These are phyloP conservation scores for Starmerella potacharoeniae DNA, from an alignment of 805 yeast genomes.

Conservation along the genomic window DNA sequence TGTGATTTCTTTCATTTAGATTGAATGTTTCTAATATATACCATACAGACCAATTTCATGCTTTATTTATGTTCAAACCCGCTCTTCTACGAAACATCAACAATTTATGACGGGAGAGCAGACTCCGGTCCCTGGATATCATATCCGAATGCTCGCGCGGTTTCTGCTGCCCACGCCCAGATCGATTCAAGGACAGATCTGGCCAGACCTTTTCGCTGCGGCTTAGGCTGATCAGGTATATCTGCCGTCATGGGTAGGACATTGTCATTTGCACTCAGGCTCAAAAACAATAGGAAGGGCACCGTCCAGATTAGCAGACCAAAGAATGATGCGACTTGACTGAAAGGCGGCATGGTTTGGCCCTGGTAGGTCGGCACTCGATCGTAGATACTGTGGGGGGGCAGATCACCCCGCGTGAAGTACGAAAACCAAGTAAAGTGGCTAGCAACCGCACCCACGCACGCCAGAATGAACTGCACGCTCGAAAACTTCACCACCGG, in stretches of 20 bases:
- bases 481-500: constrained; percentile 72
- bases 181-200: constrained; percentile 10
- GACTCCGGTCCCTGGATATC: constrained; percentile 31
- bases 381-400: constrained; percentile 37
- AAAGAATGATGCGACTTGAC: constrained; percentile 90
- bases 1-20: too few relatives aligned
- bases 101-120: not conserved
- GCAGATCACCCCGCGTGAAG: constrained; percentile 57
- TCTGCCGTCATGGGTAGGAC: constrained; percentile 46
- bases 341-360: constrained; percentile 66
- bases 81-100: too few relatives aligned
- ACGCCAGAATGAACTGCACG: constrained; percentile 57
- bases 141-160: constrained; percentile 50
- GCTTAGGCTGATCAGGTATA: constrained; percentile 3
- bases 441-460: constrained; percentile 61
- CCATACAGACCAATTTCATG: too few relatives aligned
- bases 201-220: constrained; percentile 20
- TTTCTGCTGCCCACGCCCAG: constrained; percentile 33
- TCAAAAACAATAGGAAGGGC: constrained; percentile 84
- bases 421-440: constrained; percentile 85
- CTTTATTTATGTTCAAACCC: too few relatives aligned
- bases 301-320: constrained; percentile 89
- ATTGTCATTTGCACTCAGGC: constrained; percentile 84
- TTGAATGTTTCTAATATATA: too few relatives aligned
- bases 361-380: constrained; percentile 45